Base-by-base conservation (phyloP, 1,139 yeast genomes). In the Yamadazyma conglobata region DNA sequence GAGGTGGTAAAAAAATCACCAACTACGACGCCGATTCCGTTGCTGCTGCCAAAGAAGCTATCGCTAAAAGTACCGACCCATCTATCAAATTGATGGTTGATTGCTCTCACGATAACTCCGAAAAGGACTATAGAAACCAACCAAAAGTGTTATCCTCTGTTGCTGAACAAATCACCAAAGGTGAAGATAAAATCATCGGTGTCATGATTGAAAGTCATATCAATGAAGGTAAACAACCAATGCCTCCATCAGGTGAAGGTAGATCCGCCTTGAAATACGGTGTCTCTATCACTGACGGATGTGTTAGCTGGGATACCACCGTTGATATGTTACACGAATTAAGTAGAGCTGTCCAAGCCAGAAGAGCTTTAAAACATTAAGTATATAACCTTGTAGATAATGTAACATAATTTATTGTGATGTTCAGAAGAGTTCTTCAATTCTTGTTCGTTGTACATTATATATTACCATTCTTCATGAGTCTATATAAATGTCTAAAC, bases 71-170 rank as follows among this genome's bases (percentile, higher is more conserved):
- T 24, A 74, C 75, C 50, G 70, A 70, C 33, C 70, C 64, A 24
- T 51, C 52, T 19, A 60, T 61, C 38, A 61, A 62, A 41, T 54
- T 88, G 48, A 89, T 91, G 97, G 81, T 91, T 44, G 98, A 91
- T 64, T 91, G 96, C 64, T 88, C 96, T 31, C 98, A 91, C 62
- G 98, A 95, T 50, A 91, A 91, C 72, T 88, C 97, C 23, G 77
- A 72, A 60, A 91, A 91, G 68, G 95, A 91, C 62, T 88, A 77
- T 81, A 75, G 82, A 60, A 89, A 89, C 66, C 98, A 91, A 66
- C 96, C 97, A 34, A 79, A 74, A 60, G 97, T 89, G 13, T 79
- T 84, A 48, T 69, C 70, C 30, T 73, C 70, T 37, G 95, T 91
- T 32, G 85, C 88, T 32, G 79, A 78, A 47, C 97, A 91, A 64